Base-by-base conservation (phyloP, 163 green algal genomes). In the Coccomyxa subellipsoidea region DNA sequence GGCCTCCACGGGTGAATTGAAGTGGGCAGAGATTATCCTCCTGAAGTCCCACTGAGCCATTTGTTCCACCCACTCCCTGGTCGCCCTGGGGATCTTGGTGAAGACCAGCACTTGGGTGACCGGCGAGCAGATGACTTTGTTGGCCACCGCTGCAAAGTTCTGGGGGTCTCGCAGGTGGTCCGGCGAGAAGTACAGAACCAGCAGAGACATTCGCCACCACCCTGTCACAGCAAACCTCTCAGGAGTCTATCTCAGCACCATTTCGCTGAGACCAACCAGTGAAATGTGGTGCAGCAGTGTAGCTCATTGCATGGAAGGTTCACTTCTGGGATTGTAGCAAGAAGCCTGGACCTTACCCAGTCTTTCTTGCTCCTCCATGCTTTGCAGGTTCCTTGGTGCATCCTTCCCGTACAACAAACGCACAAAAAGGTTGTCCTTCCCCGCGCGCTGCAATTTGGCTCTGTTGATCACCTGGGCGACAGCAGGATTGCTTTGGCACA, bases 391-490 rank as follows among this genome's bases (percentile, higher is more conserved):
- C 10, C 9, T 35, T 25, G 76, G 36, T 18, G 29, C 18, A 3
- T 80, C 76, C 37, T 80, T 80, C 32, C 76, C 39, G 29, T 80
- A 80, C 38, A 80, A 25, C 7, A 69, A 12, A 36, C n/a, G 27
- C 38, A 80, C 76, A 66, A 80, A 80, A 25, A n/a, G 10, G n/a
- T 80, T 80, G 76, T 80, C 76, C n/a, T 80, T 80, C 29, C 76
- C 76, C 0, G 76, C 38, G 1, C 76, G 76, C 36, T 69, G 38
- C 39, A 80, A 39, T 38, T 80, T 80, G 10, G 10, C 76, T 12
- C 76, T 38, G 7, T 80, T 80, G 23, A 80, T 70, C 3, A 80
- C 38, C 76, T 80, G 76, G 21, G 31, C 47, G 23, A 12, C 47
- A 59, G 40, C n/a, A 76, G 69, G n/a, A n/a, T n/a, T n/a, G n/a